Base-by-base conservation (phyloP, 176 grass and related monocot genomes). In the Avena eriantha region DNA sequence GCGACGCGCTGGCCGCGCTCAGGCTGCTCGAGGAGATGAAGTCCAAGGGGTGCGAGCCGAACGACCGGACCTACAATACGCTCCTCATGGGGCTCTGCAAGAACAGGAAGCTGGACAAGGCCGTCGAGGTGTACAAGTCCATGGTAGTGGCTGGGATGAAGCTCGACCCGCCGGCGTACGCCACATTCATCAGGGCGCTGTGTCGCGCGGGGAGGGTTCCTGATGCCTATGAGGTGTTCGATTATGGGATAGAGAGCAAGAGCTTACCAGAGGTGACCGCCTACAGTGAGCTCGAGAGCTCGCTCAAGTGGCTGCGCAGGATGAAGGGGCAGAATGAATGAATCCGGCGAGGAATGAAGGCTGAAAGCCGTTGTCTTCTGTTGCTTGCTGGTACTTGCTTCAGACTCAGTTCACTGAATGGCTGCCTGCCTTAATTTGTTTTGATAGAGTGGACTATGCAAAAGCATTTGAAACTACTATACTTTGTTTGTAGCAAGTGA, bases 21-120 rank as follows among this genome's bases (percentile, higher is more conserved):
- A 78, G 29, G 1, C 63, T 98, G 36, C 82, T 98, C 4, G 72
- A 45, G 59, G 97, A 93, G 26, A 98, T 98, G 97, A 68, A 94
- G 77, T 73, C 80, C 57, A 94, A 89, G 58, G 93, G 92, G 3
- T 98, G 90, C 50, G 48, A 71, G 24, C 97, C 97, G 0, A 98
- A 98, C 17, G 94, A 87, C 16, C 60, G 88, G 2, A 96, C 97
- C 0, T 98, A 98, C 86, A 98, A 90, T 79, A 96, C 97, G 3
- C 72, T 98, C 24, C 87, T 98, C 39, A 93, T 91, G 90, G 97
- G 97, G 2, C 92, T 96, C 8, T 94, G 97, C 87, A 98, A 94
- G 87, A 91, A 91, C 76, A 92, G 85, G 90, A 90, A 89, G 73
- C 87, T 98, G 51, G 92, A 93, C 17, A 84, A 90, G 79, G 92